A percentile compares a stretch with the other conserved stretches of the same genome.
Conservation (phyloP, 768 basidiomycete species). For the Lactarius trivialis region DNA sequence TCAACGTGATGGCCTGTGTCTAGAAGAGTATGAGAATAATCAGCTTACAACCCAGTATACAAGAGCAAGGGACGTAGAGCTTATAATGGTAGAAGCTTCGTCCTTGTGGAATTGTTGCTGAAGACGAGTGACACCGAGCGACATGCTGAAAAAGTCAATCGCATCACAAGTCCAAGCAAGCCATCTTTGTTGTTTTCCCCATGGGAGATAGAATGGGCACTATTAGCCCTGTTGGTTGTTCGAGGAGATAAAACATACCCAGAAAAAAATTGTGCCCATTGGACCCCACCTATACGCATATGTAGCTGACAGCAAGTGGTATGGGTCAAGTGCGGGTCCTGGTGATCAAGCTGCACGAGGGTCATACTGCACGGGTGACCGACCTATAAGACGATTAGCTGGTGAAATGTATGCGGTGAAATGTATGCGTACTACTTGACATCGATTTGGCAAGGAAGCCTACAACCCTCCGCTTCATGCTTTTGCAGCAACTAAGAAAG, state of each 20-base stretch:
- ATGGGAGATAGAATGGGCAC: not conserved
- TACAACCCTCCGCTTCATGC: constrained; percentile 71
- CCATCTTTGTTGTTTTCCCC: constrained; percentile 41
- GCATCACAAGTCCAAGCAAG: constrained; percentile 85
- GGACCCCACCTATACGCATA: too few relatives aligned
- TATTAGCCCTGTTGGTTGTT: not conserved
- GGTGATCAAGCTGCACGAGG: too few relatives aligned
- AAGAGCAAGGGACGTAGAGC: constrained; percentile 19
- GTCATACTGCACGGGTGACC: constrained; percentile 76
- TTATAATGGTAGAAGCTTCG: constrained; percentile 38
- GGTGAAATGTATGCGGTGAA: too few relatives aligned
- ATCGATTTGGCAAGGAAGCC: constrained; percentile 73
- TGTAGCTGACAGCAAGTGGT: too few relatives aligned
- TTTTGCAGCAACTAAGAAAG: constrained; percentile 84
- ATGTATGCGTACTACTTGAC: constrained; percentile 66
- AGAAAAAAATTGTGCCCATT: constrained; percentile 49
- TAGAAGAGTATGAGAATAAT: constrained; percentile 17
- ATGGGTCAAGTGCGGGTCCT: too few relatives aligned
- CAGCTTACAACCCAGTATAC: not conserved
- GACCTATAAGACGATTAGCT: not conserved
- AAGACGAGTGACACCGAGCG: constrained; percentile 49
- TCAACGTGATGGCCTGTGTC: constrained; percentile 85
- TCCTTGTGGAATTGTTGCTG: constrained; percentile 41
- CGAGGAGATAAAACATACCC: constrained; percentile 33
- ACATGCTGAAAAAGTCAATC: constrained; percentile 80